Percentiles rank a stretch among this genome's conserved stretches.
These are phyloP conservation scores for Ustilago crameri DNA, from an alignment of 1,284 basidiomycete species.

Conservation along the genomic window DNA sequence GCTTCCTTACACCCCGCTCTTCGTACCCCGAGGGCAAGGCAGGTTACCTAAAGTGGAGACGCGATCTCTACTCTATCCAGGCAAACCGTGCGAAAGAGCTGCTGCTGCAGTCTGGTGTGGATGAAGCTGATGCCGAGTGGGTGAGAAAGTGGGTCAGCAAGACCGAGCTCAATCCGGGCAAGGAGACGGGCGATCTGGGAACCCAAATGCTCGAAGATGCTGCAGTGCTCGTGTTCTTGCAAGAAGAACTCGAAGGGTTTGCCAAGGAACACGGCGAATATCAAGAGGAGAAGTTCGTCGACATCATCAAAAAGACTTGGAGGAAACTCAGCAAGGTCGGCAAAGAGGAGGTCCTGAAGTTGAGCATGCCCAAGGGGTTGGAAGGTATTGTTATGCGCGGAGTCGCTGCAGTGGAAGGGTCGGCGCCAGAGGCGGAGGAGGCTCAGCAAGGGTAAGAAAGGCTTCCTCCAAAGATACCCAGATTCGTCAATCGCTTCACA, in stretches of 20 bases:
- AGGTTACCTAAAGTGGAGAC: slow-evolving; percentile 64
- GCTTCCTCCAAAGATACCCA: slow-evolving; percentile 2
- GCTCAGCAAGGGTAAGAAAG: slow-evolving; percentile 37
- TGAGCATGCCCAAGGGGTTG: slow-evolving; percentile 61
- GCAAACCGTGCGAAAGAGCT: slow-evolving; percentile 53
- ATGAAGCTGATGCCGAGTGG: slow-evolving; percentile 39
- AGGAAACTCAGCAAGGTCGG: slow-evolving; percentile 57
- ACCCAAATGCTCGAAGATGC: slow-evolving; percentile 64
- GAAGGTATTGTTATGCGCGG: slow-evolving; percentile 39
- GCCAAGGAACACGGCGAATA: slow-evolving; percentile 55
- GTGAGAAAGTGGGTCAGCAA: slow-evolving; percentile 63
- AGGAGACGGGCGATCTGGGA: slow-evolving; percentile 48
- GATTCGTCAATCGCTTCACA: not conserved
- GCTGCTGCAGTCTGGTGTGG: slow-evolving; percentile 46
- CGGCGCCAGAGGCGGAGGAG: not conserved
- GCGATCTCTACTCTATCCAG: slow-evolving; percentile 61
- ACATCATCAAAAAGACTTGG: slow-evolving; percentile 65
- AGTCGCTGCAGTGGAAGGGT: slow-evolving; percentile 45
- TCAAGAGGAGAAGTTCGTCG: slow-evolving; percentile 58
- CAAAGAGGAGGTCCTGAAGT: slow-evolving; percentile 57
- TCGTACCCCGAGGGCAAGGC: slow-evolving; percentile 64
- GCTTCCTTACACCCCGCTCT: slow-evolving; percentile 58
- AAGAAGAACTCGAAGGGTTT: slow-evolving; percentile 58
- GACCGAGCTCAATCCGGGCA: slow-evolving; percentile 57
- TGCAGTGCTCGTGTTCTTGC: slow-evolving; percentile 63